A percentile compares a stretch with the other conserved stretches of the same genome.
These are phyloP conservation scores for Cyclocybe cylindracea DNA, from an alignment of 768 basidiomycete species.

Conservation along the genomic window DNA sequence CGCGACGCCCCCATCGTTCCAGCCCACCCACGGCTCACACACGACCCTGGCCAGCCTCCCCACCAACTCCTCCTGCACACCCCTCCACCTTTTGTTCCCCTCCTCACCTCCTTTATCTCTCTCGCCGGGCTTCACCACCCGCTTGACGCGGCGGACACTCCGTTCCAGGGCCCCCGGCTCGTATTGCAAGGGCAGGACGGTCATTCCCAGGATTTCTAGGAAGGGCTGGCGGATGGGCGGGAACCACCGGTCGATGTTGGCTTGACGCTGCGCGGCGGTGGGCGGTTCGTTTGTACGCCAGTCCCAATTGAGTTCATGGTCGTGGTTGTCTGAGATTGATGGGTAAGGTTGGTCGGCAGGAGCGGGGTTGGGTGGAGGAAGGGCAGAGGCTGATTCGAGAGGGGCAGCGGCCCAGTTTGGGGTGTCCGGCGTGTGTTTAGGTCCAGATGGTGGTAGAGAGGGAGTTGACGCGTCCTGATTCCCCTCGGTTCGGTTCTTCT, in stretches of 20 bases:
- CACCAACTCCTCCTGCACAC: conserved; percentile 51
- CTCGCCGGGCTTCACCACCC: conserved; percentile 9
- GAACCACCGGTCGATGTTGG: conserved; percentile 14
- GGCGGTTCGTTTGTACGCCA: conserved; percentile 1
- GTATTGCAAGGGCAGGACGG: conserved; percentile 18
- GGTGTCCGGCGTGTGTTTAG: neutral
- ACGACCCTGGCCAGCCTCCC: conserved; percentile 48
- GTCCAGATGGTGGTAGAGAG: neutral
- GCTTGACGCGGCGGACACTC: conserved; percentile 51
- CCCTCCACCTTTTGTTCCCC: conserved; percentile 1
- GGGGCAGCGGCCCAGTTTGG: neutral
- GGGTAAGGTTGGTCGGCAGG: too few relatives aligned
- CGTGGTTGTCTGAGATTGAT: neutral
- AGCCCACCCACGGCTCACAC: conserved; percentile 55
- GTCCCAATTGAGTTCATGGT: conserved; percentile 1
- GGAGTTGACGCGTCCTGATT: neutral
- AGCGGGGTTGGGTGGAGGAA: neutral
- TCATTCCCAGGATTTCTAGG: conserved; percentile 23
- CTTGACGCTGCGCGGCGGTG: conserved; percentile 4
- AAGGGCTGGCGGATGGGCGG: conserved; percentile 16
- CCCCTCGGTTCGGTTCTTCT: neutral
- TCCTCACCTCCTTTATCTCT: neutral
- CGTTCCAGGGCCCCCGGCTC: conserved; percentile 45
- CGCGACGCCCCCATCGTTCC: conserved; percentile 28
- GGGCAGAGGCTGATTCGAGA: neutral